Base-by-base conservation (phyloP, 2,329 filamentous ascomycete genomes). In the Aspergillus melleus region DNA sequence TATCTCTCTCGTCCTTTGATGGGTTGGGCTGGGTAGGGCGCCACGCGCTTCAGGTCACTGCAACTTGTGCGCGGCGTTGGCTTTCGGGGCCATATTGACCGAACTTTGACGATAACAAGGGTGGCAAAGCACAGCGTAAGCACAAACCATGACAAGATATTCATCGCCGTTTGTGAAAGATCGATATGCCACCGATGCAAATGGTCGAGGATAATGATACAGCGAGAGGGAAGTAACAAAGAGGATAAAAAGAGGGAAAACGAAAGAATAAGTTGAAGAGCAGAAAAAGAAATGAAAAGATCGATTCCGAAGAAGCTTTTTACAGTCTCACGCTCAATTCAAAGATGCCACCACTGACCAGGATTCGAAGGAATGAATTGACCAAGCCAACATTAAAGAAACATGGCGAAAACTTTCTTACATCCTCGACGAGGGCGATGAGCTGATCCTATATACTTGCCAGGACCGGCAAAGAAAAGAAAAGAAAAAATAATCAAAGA, bases 1-100 rank as follows among this genome's bases (percentile, higher is more conserved):
- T 78, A 77, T 61, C 72, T 69, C 44, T 74, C 73, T 57, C 72
- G 68, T 8, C 75, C 76, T 57, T 70, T 74, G 62, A 78, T 77
- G 29, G 74, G 73, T 50, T 72, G 71, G 10, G 70, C 69, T 26
- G 76, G 76, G 61, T 77, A 77, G 9, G 75, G 75, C 26, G 70
- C 65, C 65, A 74, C 68, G 42, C 67, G 67, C 52, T 75, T 74
- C 42, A 74, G 61, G 47, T 77, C 70, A 57, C 57, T 64, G 64
- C 63, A 65, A 39, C 52, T 64, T 16, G 64, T 29, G 49, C 55
- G 57, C 26, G 61, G 61, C 44, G 49, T 50, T 36, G 44, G 14
- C 16, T 57, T 44, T 57, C 60, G 47, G 26, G 53, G 52, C 49
- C 56, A 59, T 55, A 61, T 60, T 60, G 54, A 56, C 57, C 67